A percentile compares a stretch with the other conserved stretches of the same genome.
Conservation (phyloP, 257 asterid genomes). For the Fraxinus pennsylvanica region DNA sequence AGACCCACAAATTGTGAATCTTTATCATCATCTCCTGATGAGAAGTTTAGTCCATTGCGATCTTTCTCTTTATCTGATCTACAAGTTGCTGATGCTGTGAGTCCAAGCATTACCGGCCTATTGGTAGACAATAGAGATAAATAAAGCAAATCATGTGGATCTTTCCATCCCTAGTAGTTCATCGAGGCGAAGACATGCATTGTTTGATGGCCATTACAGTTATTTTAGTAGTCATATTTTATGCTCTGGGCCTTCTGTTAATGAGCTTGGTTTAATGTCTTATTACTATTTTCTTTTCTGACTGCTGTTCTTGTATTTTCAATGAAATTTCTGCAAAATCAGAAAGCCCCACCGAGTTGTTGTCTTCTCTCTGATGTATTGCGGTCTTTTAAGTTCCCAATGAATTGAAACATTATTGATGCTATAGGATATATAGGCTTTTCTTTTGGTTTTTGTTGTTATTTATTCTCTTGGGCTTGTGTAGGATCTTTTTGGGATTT, state of each 20-base stretch:
- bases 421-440: too few relatives aligned
- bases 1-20: conserved; percentile 36
- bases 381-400: too few relatives aligned
- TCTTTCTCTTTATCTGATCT: conserved; percentile 77
- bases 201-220: conserved; percentile 26
- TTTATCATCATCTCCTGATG: conserved; percentile 45
- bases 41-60: conserved; percentile 59
- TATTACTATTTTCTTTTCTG: conserved; percentile 27
- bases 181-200: conserved; percentile 57
- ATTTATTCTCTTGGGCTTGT: not conserved
- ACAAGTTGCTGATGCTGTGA: conserved; percentile 50
- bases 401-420: too few relatives aligned
- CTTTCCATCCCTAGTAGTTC: conserved; percentile 37
- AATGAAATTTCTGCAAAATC: conserved; percentile 12
- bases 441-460: too few relatives aligned
- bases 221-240: conserved; percentile 30
- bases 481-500: not conserved
- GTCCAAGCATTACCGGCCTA: conserved; percentile 39
- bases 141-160: conserved; percentile 24
- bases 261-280: conserved; percentile 35
- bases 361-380: not conserved
- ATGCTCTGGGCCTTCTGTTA: conserved; percentile 21
- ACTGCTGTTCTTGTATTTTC: conserved; percentile 21
- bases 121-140: conserved; percentile 31
- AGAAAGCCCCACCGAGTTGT: not conserved